Conservation (phyloP, 2,329 filamentous ascomycete genomes). For the Lachnum nothofagi region DNA sequence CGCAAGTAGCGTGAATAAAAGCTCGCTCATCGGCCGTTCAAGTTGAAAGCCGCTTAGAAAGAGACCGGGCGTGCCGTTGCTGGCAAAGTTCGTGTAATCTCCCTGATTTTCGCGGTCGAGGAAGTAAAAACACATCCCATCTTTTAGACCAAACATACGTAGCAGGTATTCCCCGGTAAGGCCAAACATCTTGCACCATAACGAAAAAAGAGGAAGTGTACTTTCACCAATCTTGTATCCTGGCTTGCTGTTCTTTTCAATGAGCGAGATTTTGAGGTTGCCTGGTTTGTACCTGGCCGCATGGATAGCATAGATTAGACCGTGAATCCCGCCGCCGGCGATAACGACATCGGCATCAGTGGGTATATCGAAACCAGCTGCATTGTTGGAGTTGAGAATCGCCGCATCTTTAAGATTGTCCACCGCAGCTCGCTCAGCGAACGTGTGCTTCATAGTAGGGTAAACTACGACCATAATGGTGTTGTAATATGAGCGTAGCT, state of each 20-base stretch:
- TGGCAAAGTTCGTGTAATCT: conserved; percentile 14
- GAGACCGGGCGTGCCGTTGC: conserved; percentile 20
- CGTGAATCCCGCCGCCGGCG: conserved; percentile 24
- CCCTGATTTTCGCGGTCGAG: conserved; percentile 18
- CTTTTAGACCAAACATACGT: conserved; percentile 27
- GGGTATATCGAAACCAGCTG: conserved; percentile 9
- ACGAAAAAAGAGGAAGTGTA: conserved; percentile 23
- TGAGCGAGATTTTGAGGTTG: conserved; percentile 10
- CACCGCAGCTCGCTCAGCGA: neutral
- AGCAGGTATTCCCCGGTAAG: conserved; percentile 16
- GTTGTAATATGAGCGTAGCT: no score
- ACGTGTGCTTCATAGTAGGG: neutral
- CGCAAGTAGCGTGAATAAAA: conserved; percentile 27
- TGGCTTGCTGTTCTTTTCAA: conserved; percentile 22
- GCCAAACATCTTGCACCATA: conserved; percentile 21
- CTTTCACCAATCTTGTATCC: conserved; percentile 29
- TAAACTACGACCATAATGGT: neutral
- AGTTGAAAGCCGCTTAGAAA: conserved; percentile 22
- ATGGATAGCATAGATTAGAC: conserved; percentile 27
- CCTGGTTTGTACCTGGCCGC: conserved; percentile 8
- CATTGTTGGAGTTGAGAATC: conserved; percentile 23
- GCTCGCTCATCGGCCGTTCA: conserved; percentile 28
- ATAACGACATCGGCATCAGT: conserved; percentile 24
- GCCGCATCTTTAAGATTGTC: neutral
- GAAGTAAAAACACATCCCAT: conserved; percentile 28